These are phyloP conservation scores for Melampsora larici-populina DNA, from an alignment of 1,284 basidiomycete species.

Conservation along the genomic window DNA sequence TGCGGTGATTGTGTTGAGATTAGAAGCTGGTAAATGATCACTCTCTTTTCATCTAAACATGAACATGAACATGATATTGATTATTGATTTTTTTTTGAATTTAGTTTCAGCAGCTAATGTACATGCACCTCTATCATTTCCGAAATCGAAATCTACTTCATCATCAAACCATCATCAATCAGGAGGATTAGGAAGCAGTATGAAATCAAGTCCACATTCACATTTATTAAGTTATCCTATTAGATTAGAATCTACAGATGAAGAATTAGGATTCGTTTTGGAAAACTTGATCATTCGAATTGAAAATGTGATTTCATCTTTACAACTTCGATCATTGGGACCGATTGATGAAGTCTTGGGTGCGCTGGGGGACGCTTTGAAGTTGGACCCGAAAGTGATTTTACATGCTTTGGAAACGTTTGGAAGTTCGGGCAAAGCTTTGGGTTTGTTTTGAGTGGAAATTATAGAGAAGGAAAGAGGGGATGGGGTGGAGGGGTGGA, in stretches of 20 bases:
- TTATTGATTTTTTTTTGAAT: conserved; percentile 51
- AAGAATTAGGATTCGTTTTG: conserved; percentile 70
- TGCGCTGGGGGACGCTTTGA: conserved; percentile 53
- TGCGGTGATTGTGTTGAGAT: conserved; percentile 70
- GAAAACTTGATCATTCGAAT: conserved; percentile 63
- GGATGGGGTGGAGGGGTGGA: too few relatives aligned
- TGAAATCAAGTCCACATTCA: too few relatives aligned
- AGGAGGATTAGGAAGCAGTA: too few relatives aligned
- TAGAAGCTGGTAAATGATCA: conserved; percentile 67
- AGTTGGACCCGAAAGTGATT: conserved; percentile 48
- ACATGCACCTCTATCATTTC: conserved; percentile 26
- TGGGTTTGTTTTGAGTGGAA: conserved; percentile 18
- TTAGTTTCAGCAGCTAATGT: conserved; percentile 39
- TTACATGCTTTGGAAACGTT: conserved; percentile 50
- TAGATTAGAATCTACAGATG: conserved; percentile 69
- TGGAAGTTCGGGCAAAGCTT: conserved; percentile 26
- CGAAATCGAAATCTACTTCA: neutral
- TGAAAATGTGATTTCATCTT: conserved; percentile 70
- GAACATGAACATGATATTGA: too few relatives aligned
- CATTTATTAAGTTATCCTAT: conserved; percentile 69
- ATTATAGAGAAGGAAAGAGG: too few relatives aligned
- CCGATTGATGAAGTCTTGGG: conserved; percentile 53
- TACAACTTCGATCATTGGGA: conserved; percentile 55
- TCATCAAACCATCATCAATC: too few relatives aligned
- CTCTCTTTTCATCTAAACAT: too few relatives aligned